A percentile compares a stretch with the other conserved stretches of the same genome.
These are phyloP conservation scores for Coprinopsis cinerea DNA, from an alignment of 768 basidiomycete genomes.

Conservation along the genomic window DNA sequence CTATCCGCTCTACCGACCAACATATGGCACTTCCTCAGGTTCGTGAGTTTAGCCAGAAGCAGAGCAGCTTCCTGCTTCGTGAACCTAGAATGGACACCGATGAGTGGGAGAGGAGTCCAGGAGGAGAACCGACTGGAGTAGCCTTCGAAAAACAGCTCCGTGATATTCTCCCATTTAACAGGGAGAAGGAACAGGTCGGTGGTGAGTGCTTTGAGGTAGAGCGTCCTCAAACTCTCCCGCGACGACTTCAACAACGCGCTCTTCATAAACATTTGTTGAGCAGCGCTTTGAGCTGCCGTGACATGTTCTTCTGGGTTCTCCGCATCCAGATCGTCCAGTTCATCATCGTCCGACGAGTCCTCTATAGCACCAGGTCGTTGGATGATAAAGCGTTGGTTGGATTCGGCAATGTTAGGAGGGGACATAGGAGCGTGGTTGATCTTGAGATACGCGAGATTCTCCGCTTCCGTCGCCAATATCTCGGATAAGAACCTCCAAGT, in stretches of 20 bases:
- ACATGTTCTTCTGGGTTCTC: not conserved
- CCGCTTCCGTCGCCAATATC: not conserved
- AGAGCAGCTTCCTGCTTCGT: not conserved
- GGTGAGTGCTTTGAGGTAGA: constrained; percentile 2
- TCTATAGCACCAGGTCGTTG: too few relatives aligned
- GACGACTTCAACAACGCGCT: not conserved
- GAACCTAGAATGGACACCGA: not conserved
- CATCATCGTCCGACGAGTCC: not conserved
- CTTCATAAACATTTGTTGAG: not conserved
- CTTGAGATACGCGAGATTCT: not conserved
- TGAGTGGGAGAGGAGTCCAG: not conserved
- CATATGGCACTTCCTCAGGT: not conserved
- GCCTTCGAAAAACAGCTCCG: constrained; percentile 1
- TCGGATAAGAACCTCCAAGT: not conserved
- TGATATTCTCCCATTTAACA: not conserved
- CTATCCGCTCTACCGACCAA: not conserved
- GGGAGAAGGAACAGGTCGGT: not conserved
- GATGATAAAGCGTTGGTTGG: not conserved
- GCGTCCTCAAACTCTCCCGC: not conserved
- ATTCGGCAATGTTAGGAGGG: not conserved
- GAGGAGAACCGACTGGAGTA: constrained; percentile 1
- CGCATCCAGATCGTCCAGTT: not conserved
- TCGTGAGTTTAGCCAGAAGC: not conserved
- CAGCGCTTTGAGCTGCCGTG: not conserved
- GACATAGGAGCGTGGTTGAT: constrained; percentile 1